Conservation (phyloP, 257 asterid genomes). For the Nicotiana noctiflora region DNA sequence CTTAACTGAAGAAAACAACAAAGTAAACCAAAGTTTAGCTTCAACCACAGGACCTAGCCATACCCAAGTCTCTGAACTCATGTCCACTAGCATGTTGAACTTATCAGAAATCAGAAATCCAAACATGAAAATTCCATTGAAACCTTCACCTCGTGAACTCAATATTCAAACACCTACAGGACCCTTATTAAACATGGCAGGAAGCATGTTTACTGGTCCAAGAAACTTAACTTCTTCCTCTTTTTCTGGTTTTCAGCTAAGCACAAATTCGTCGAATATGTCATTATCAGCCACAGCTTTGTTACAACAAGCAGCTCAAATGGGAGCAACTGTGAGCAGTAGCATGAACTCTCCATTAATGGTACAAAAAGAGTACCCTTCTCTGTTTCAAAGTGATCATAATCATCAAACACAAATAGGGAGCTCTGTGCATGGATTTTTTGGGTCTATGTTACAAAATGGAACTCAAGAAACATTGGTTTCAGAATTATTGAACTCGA, state of each 20-base stretch:
- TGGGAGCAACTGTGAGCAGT: slow-evolving; percentile 3
- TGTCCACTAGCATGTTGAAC: background rate
- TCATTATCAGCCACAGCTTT: slow-evolving; percentile 12
- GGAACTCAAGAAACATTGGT: too few relatives aligned
- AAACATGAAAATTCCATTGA: background rate
- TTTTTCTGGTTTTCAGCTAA: slow-evolving; percentile 8
- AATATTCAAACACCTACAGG: background rate
- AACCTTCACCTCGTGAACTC: background rate
- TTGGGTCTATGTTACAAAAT: background rate
- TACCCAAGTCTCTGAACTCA: background rate
- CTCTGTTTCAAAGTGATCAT: background rate
- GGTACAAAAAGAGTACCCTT: background rate
- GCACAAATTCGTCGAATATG: background rate
- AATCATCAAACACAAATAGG: background rate
- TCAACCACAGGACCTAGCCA: background rate
- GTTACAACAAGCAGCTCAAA: slow-evolving; percentile 17
- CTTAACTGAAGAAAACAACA: slow-evolving; percentile 7
- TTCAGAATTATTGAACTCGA: too few relatives aligned
- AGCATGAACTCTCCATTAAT: background rate
- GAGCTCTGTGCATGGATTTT: background rate
- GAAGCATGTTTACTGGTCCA: background rate
- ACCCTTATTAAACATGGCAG: background rate
- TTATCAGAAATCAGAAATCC: background rate
- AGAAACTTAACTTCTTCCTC: background rate
- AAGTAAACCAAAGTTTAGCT: background rate